Conservation (phyloP, 306 rosid species). For the Pueraria montana region DNA sequence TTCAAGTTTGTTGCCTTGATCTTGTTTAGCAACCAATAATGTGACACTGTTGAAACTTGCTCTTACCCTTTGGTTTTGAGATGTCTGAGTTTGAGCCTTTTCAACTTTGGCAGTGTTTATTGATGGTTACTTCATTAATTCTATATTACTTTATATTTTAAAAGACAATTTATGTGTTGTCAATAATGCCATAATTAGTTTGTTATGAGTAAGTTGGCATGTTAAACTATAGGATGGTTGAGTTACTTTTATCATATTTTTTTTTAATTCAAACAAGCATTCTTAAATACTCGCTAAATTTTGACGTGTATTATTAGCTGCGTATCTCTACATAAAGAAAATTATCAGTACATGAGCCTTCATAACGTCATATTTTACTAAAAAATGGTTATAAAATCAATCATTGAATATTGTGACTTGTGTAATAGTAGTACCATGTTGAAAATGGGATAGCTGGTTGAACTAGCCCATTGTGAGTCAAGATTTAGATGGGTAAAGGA, state of each 20-base stretch:
- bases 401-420: neutral
- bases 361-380: neutral
- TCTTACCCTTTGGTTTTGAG: slow-evolving; percentile 36
- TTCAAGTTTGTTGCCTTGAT: slow-evolving; percentile 35
- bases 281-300: neutral
- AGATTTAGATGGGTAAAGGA: neutral
- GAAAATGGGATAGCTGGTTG: neutral
- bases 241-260: neutral
- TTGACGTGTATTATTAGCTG: neutral
- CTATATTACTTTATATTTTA: neutral
- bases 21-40: slow-evolving; percentile 45
- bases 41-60: slow-evolving; percentile 44
- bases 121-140: slow-evolving; percentile 8
- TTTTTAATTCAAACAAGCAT: neutral
- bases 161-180: neutral
- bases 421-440: neutral
- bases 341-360: neutral
- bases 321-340: neutral
- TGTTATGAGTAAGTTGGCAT: neutral
- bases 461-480: neutral
- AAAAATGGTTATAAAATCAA: neutral
- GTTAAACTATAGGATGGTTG: neutral
- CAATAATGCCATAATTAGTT: slow-evolving; percentile 32
- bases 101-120: slow-evolving; percentile 20
- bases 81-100: slow-evolving; percentile 34